Conservation (phyloP, 495 filamentous ascomycete species). For the Aspergillus panamensis region DNA sequence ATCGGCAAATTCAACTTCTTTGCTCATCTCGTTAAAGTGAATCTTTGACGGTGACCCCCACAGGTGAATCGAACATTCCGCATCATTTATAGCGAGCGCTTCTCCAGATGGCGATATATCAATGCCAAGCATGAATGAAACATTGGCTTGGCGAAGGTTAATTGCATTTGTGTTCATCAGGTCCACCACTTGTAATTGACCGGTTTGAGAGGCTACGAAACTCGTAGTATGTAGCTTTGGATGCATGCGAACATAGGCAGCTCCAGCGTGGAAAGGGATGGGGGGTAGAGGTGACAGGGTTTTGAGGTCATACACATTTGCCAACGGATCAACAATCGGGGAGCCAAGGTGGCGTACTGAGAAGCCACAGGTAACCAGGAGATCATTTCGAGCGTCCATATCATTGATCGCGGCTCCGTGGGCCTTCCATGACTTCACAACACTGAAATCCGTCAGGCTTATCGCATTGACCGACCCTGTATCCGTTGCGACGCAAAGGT, state of each 20-base stretch:
- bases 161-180: conserved; percentile 89
- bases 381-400: conserved; percentile 91
- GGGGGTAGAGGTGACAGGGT: conserved; percentile 79
- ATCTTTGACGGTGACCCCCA: conserved; percentile 92
- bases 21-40: conserved; percentile 80
- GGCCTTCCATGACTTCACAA: conserved; percentile 84
- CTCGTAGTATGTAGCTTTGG: conserved; percentile 89
- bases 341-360: conserved; percentile 64
- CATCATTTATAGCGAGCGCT: conserved; percentile 77
- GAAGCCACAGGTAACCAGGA: conserved; percentile 92
- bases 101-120: conserved; percentile 91
- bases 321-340: conserved; percentile 77
- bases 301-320: conserved; percentile 92
- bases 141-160: conserved; percentile 82
- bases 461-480: conserved; percentile 83
- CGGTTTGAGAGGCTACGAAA: conserved; percentile 83
- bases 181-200: conserved; percentile 91
- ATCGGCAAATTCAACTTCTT: conserved; percentile 74
- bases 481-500: conserved; percentile 86
- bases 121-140: conserved; percentile 67
- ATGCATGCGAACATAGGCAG: conserved; percentile 92
- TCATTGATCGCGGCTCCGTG: conserved; percentile 82
- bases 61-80: conserved; percentile 72
- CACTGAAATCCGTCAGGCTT: conserved; percentile 68
- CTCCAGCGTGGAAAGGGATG: conserved; percentile 86